phyloP scores from a whole-genome alignment of 2,329 filamentous ascomycete genomes.

The Colletotrichum cereale region DNA sequence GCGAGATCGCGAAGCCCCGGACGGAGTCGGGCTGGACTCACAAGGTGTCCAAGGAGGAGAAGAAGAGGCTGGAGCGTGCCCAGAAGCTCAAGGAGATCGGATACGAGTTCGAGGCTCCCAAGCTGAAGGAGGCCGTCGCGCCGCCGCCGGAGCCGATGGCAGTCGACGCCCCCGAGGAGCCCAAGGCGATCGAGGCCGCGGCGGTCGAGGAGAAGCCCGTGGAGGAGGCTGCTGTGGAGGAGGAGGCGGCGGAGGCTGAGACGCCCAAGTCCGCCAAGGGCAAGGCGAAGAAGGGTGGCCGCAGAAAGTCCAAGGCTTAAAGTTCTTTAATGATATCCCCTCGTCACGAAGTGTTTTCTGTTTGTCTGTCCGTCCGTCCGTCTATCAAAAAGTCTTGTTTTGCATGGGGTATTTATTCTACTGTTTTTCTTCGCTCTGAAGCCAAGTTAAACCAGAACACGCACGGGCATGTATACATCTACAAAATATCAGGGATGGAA shows the following conservation, averaged over 20 bases:
- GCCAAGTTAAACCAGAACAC: constrained; percentile 10
- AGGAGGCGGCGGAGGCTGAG: constrained; percentile 44
- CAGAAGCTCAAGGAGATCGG: constrained; percentile 83
- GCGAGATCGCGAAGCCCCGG: constrained; percentile 78
- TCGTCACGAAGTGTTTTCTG: constrained; percentile 20
- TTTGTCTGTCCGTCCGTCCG: background rate
- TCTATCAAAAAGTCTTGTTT: constrained; percentile 11
- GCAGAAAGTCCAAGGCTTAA: constrained; percentile 54
- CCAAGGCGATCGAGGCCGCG: constrained; percentile 49
- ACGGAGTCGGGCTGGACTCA: constrained; percentile 83
- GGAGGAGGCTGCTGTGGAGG: constrained; percentile 49
- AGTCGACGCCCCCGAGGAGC: constrained; percentile 49
- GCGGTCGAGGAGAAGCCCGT: constrained; percentile 53
- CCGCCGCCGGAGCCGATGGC: constrained; percentile 52
- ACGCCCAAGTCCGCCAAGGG: constrained; percentile 46
- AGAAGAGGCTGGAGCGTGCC: constrained; percentile 75
- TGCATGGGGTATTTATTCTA: constrained; percentile 15
- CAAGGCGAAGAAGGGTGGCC: constrained; percentile 49
- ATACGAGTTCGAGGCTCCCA: constrained; percentile 84
- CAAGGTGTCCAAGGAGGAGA: constrained; percentile 79
- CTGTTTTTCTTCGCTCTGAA: constrained; percentile 12
- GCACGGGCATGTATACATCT: background rate
- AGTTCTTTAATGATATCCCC: constrained; percentile 37
- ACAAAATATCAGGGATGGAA: background rate
- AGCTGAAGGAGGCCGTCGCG: constrained; percentile 70